Conservation (phyloP, 177 flowering plant species). For the Vitis hybrid region DNA sequence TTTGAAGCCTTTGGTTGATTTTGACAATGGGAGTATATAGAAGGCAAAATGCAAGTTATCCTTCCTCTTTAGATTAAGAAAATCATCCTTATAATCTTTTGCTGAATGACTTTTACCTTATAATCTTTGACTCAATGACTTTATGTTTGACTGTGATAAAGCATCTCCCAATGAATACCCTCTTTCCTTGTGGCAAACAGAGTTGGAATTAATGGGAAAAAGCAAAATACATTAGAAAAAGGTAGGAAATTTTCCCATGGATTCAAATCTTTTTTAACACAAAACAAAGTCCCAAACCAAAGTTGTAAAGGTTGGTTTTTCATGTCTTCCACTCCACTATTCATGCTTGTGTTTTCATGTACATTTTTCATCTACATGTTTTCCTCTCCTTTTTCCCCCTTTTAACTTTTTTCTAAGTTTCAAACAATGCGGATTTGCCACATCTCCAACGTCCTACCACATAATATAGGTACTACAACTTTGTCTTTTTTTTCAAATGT, state of each 20-base stretch:
- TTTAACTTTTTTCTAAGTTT: background rate
- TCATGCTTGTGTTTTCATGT: too few species aligned
- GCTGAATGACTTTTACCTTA: too few species aligned
- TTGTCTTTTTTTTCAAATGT: too few species aligned
- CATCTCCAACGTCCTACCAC: background rate
- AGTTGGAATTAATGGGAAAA: conserved; percentile 13
- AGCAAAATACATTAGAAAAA: background rate
- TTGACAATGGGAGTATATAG: background rate
- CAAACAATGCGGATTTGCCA: background rate
- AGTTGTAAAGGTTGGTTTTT: conserved; percentile 14
- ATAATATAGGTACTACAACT: too few species aligned
- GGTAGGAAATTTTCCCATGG: background rate
- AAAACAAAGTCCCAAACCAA: conserved; percentile 13
- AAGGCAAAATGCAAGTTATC: conserved; percentile 2
- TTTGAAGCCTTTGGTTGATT: too few species aligned
- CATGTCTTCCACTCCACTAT: background rate
- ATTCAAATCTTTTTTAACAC: conserved; percentile 27
- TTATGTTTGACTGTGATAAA: conserved; percentile 38
- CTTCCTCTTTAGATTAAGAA: background rate
- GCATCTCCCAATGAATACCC: conserved; percentile 18
- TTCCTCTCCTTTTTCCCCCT: background rate
- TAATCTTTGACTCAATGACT: conserved; percentile 4
- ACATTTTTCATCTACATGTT: background rate
- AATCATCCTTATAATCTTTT: background rate
- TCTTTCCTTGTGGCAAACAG: conserved; percentile 15